Base-by-base conservation (phyloP, 169 alveolate species). In the Eimeria necatrix region DNA sequence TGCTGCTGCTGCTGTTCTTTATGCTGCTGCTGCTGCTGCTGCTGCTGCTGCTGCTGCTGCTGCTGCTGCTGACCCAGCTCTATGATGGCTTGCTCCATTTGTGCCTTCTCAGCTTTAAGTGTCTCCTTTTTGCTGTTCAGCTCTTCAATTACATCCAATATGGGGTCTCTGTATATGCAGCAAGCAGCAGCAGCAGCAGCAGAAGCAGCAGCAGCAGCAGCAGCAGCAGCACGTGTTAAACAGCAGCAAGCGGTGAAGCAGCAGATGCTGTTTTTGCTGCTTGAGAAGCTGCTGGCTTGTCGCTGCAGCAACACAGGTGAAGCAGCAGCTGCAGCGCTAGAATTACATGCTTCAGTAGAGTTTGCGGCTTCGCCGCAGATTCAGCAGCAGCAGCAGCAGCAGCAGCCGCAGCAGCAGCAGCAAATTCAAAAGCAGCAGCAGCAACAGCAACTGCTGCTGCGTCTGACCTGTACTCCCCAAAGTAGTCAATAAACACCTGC, bases 171-270 rank as follows among this genome's bases (percentile, higher is more conserved):
- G 76, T 24, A 14, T n/a, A 5, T 64, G 14, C 14, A 64, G 26
- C 76, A 9, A n/a, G 76, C 76, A 9, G 14, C 26, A 14, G 76
- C 76, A 14, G 76, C 76, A 14, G 20, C 26, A 5, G 76, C 64
- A 56, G 64, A 8, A 56, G 76, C 76, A 64, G 76, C 76, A 64
- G 76, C 76, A 64, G 26, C 76, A n/a, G 76, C 64, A 56, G 64
- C 64, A 56, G 64, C 64, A 9, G 14, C 64, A 9, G 64, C 64
- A 56, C 64, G 20, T 56, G 20, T 56, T 9, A 8, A 56, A 56
- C 14, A 56, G 64, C 64, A 56, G 64, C 64, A 56, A 14, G 20
- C 20, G 64, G 20, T 9, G 64, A 14, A 56, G 76, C 76, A 64
- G 76, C 76, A 64, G 14, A 5, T 10, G 5, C 26, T 9, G 76